These are phyloP conservation scores for Ophiocordyceps camponoti-rufipedis DNA, from an alignment of 2,329 filamentous ascomycete species.

Conservation along the genomic window DNA sequence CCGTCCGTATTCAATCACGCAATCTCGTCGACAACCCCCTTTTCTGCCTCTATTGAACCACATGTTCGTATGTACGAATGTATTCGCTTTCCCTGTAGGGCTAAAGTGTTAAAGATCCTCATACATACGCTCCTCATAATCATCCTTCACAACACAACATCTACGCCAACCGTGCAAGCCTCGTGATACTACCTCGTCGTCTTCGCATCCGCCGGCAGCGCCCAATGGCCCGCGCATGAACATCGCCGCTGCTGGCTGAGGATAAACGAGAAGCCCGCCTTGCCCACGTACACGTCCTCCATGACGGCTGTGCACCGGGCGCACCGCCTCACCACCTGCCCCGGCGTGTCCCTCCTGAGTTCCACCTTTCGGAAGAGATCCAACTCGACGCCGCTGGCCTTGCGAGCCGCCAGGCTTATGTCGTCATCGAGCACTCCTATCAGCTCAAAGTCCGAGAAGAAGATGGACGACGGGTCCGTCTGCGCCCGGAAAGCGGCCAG, in stretches of 20 bases:
- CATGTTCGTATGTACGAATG: too few species aligned
- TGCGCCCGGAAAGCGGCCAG: conserved; percentile 38
- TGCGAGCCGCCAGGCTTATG: conserved; percentile 22
- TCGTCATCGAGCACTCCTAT: conserved; percentile 46
- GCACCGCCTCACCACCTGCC: conserved; percentile 18
- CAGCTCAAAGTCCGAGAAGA: conserved; percentile 54
- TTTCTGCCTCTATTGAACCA: too few species aligned
- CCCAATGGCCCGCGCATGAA: conserved; percentile 35
- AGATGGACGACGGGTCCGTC: conserved; percentile 48
- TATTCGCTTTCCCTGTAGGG: too few species aligned
- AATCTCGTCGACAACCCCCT: not conserved
- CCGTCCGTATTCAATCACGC: not conserved
- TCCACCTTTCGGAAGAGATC: conserved; percentile 42
- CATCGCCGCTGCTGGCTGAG: conserved; percentile 36
- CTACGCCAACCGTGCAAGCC: too few species aligned
- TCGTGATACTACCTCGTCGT: conserved; percentile 1
- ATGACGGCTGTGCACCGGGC: conserved; percentile 47
- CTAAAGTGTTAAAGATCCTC: too few species aligned
- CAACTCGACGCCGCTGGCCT: conserved; percentile 20
- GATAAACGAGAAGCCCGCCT: conserved; percentile 33
- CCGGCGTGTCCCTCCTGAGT: conserved; percentile 15
- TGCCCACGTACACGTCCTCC: conserved; percentile 33
- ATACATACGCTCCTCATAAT: not conserved
- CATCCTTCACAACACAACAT: too few species aligned
- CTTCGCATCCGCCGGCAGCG: conserved; percentile 19